A percentile compares a stretch with the other conserved stretches of the same genome.
Evolutionary conservation across 805 yeast species (phyloP).

Genomic region (Lipomyces sp.): DNA sequence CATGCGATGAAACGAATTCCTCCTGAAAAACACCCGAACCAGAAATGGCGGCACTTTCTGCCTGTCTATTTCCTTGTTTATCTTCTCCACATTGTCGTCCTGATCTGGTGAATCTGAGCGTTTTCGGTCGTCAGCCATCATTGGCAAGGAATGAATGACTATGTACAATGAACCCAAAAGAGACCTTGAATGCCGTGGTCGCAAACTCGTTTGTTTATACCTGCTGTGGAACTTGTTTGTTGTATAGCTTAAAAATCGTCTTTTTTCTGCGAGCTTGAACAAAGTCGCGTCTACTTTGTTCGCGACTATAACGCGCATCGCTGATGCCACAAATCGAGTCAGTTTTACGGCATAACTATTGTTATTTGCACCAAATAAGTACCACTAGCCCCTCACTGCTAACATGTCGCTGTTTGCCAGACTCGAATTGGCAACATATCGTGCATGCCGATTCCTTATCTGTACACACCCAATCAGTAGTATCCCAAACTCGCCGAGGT

Average conservation of each 20-base stretch:
- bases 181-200: background rate
- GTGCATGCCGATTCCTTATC: too few species aligned
- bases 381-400: too few species aligned
- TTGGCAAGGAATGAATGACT: background rate
- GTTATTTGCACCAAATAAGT: too few species aligned
- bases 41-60: conserved; percentile 16
- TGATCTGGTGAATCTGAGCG: background rate
- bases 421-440: too few species aligned
- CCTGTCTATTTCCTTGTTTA: conserved; percentile 7
- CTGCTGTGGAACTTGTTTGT: too few species aligned
- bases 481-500: background rate
- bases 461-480: background rate
- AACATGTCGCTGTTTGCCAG: too few species aligned
- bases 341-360: too few species aligned
- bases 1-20: conserved; percentile 8
- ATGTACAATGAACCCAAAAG: background rate
- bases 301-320: too few species aligned
- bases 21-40: conserved; percentile 11
- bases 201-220: background rate
- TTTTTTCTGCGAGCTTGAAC: too few species aligned
- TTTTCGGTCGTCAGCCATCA: background rate
- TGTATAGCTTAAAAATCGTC: too few species aligned
- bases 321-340: too few species aligned
- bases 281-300: too few species aligned
- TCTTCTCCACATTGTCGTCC: background rate